Conservation (phyloP, 768 basidiomycete species). For the Mycena filopes region DNA sequence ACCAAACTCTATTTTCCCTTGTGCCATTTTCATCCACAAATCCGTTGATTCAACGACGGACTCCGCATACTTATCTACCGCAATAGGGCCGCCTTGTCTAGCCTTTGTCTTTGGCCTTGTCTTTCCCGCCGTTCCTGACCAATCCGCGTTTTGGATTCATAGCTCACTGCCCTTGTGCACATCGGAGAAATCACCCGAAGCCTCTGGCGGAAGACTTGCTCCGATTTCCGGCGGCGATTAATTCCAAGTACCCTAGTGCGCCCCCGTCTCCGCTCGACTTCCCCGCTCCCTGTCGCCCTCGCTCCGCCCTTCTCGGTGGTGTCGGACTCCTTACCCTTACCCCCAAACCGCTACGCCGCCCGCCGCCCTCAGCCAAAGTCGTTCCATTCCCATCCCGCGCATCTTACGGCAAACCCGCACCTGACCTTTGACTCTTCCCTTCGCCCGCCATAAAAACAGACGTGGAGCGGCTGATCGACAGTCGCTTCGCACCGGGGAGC, state of each 20-base stretch:
- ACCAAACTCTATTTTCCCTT: constrained; percentile 12
- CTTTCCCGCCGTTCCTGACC: constrained; percentile 11
- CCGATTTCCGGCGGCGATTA: constrained; percentile 8
- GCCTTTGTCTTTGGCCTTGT: not conserved
- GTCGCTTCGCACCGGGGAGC: constrained; percentile 18
- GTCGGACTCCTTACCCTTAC: not conserved
- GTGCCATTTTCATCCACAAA: not conserved
- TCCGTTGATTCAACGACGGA: not conserved
- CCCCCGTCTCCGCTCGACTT: not conserved
- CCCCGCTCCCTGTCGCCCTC: not conserved
- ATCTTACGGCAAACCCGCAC: constrained; percentile 20
- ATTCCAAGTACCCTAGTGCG: constrained; percentile 6
- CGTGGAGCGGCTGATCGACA: constrained; percentile 17
- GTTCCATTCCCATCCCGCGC: constrained; percentile 10
- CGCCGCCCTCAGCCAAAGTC: not conserved
- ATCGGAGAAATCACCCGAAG: constrained; percentile 16
- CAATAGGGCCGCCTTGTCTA: constrained; percentile 16
- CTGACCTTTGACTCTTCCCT: constrained; percentile 13
- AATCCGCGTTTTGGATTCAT: not conserved
- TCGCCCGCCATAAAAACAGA: constrained; percentile 6
- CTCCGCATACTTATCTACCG: not conserved
- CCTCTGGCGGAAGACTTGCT: not conserved
- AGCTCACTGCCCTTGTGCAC: constrained; percentile 1
- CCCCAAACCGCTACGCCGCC: not conserved
- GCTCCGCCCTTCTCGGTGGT: not conserved